A percentile compares a stretch with the other conserved stretches of the same genome.
Conservation (phyloP, 2,329 filamentous ascomycete species). For the Volutella citrinella region DNA sequence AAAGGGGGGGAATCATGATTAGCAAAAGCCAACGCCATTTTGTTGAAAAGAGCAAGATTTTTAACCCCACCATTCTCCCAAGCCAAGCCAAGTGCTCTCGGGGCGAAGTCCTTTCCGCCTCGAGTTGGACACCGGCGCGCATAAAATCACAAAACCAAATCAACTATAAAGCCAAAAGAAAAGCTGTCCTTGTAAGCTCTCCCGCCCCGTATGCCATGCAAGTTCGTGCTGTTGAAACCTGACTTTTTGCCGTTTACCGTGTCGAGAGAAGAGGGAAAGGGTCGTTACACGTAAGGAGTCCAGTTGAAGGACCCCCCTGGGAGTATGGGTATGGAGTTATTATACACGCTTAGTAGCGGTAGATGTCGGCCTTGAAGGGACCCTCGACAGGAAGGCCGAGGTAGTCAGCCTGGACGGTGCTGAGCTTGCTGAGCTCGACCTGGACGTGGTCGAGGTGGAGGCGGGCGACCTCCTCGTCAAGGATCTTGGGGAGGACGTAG, state of each 20-base stretch:
- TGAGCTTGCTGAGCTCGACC: slow-evolving; percentile 87
- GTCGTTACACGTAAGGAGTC: slow-evolving; percentile 36
- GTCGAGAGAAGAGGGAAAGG: slow-evolving; percentile 27
- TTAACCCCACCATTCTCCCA: slow-evolving; percentile 31
- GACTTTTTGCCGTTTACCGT: slow-evolving; percentile 36
- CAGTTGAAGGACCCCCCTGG: slow-evolving; percentile 41
- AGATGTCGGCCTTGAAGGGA: slow-evolving; percentile 86
- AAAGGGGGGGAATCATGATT: slow-evolving; percentile 34
- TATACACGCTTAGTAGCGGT: slow-evolving; percentile 44
- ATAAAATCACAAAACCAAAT: slow-evolving; percentile 18
- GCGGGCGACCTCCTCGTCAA: slow-evolving; percentile 96
- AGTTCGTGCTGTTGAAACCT: slow-evolving; percentile 45
- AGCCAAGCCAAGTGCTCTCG: too few relatives aligned
- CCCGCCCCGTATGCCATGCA: slow-evolving; percentile 36
- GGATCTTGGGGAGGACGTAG: slow-evolving; percentile 94
- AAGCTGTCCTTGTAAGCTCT: slow-evolving; percentile 25
- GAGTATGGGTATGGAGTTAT: slow-evolving; percentile 34
- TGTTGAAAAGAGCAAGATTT: slow-evolving; percentile 40
- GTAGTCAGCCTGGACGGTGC: slow-evolving; percentile 87
- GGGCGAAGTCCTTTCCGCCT: slow-evolving; percentile 18
- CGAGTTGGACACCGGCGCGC: too few relatives aligned
- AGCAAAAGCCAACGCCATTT: slow-evolving; percentile 38
- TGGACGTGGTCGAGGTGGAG: slow-evolving; percentile 93
- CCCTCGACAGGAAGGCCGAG: slow-evolving; percentile 81
- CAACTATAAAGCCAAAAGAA: slow-evolving; percentile 24